Evolutionary conservation across 2,329 filamentous ascomycete species (phyloP), one percentile per base, ranked within the genome.

Genomic region (Laburnicola sp.): DNA sequence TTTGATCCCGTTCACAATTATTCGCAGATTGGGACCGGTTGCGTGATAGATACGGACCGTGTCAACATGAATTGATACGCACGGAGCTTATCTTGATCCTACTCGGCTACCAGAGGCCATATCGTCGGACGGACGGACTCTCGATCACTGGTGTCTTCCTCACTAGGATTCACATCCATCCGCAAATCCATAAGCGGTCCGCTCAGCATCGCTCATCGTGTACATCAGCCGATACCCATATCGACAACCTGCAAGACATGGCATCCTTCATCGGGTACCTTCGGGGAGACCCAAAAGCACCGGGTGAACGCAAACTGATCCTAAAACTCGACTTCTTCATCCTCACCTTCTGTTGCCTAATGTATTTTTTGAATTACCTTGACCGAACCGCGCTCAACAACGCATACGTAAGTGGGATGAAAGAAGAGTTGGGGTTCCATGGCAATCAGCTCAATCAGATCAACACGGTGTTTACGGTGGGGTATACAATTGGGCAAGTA

Each of bases 261-360:
- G 53, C 59, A 10, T 64, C 63, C 47, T 63, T 72, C 50, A 37
- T 66, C 25, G 54, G 63, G 27, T 74, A 75, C 50, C 48, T 74
- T 28, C 65, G 67, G 8, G 68, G 71, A 32, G 66, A 66, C 5
- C 68, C 73, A 34, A 62, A 57, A 43, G 64, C 66, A 5, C 49
- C 53, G 26, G 54, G 48, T 25, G 57, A 59, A 16, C 53, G 51
- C 10, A 75, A 73, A 51, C 68, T 85, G 23, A 71, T 86, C 4
- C 76, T 75, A 35, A 85, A 83, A 71, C 81, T 85, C 41, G 83
- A 86, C 63, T 85, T 85, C 60, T 86, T 85, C 70, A 85, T 86
- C 58, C 67, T 86, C 38, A 83, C 80, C 0, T 86, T 86, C 61
- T 86, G 83, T 67, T 86, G 83, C 61, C 62, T 86, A 6, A 73